Evolutionary conservation across 2,329 filamentous ascomycete species (phyloP), one percentile per base, ranked within the genome.

Genomic region (Alternaria tenuissima): DNA sequence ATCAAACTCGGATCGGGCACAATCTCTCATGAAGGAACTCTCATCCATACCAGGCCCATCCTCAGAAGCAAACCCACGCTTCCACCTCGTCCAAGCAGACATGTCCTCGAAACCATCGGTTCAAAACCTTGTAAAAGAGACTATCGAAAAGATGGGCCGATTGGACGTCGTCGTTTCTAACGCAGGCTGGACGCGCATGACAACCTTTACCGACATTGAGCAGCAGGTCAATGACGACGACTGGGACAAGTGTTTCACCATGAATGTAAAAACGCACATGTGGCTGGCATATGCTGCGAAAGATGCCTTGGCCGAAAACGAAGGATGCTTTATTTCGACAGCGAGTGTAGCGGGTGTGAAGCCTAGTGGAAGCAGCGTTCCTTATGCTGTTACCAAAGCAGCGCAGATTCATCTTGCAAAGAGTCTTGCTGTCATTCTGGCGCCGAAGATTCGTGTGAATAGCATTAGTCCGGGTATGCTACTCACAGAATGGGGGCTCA

Each of bases 311-410:
- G 85, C 86, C 24, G 78, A 82, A 3, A 89, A 80, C 0, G 84
- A 88, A 59, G 88, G 88, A 1, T 80, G 81, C 0, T 91, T 91
- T 65, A 84, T 91, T 63, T 87, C 84, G 1, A 90, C 88, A 0
- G 87, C 89, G 0, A 88, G 85, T 44, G 69, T 90, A 24, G 89
- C 89, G 0, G 89, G 88, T 1, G 85, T 91, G 2, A 87, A 84
- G 68, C 84, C 86, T 0, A 86, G 83, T 60, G 89, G 89, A 1
- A 90, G 87, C 85, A 85, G 82, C 48, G 82, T 88, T 85, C 87
- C 92, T 5, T 95, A 95, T 72, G 84, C 88, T 0, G 90, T 93
- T 6, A 91, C 90, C 20, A 95, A 95, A 74, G 91, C 91, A 0
- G 92, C 92, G 11, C 85, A 86, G 59, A 78, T 91, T 54, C 89